Percentiles rank a stretch among this genome's conserved stretches.
These are phyloP conservation scores for Coprinopsis strossmayeri DNA, from an alignment of 768 basidiomycete genomes.

Conservation along the genomic window DNA sequence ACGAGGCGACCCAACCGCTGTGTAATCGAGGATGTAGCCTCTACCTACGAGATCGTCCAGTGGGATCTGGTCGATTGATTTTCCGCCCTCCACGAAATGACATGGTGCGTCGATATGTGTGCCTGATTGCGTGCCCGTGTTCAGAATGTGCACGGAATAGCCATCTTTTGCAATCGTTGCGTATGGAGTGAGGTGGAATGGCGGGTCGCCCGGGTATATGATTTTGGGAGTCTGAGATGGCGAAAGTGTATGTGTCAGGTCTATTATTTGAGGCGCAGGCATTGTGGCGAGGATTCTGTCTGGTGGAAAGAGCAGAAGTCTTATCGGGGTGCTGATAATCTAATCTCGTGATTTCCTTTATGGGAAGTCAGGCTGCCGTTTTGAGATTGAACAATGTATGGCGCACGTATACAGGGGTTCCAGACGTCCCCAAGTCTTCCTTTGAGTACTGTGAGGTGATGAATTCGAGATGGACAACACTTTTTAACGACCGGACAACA, in stretches of 20 bases:
- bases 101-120: constrained; percentile 78
- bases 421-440: no score
- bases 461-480: no score
- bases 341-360: no score
- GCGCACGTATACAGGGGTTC: no score
- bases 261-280: constrained; percentile 15
- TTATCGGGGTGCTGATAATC: no score
- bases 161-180: constrained; percentile 39
- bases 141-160: constrained; percentile 44
- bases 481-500: no score
- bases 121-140: constrained; percentile 65
- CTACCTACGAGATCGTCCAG: constrained; percentile 46
- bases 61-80: constrained; percentile 52
- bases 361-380: no score
- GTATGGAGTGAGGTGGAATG: constrained; percentile 31
- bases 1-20: constrained; percentile 6
- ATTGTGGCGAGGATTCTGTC: no score
- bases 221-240: constrained; percentile 24
- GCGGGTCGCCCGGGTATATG: constrained; percentile 52
- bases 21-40: constrained; percentile 51
- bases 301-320: no score
- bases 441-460: no score
- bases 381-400: no score
- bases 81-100: constrained; percentile 58
- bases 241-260: constrained; percentile 49